phyloP scores from a whole-genome alignment of 768 basidiomycete genomes.

The Megacollybia marginata region DNA sequence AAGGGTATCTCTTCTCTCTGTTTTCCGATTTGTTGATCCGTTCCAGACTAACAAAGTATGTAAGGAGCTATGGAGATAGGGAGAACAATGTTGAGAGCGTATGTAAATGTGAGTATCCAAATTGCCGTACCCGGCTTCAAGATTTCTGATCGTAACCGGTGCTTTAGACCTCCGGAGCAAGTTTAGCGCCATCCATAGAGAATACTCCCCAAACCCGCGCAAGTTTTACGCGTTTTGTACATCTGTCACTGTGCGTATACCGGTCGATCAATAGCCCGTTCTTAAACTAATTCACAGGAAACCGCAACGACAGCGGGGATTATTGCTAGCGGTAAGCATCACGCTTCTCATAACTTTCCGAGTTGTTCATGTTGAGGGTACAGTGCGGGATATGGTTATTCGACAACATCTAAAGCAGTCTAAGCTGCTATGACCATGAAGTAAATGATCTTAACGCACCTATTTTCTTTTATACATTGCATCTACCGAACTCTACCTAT shows the following conservation, averaged over 20 bases:
- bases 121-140: not conserved
- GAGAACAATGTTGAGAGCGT: conserved; percentile 64
- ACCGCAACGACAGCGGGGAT: conserved; percentile 69
- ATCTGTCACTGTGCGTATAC: conserved; percentile 52
- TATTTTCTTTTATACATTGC: no score
- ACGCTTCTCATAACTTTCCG: not conserved
- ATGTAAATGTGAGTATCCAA: conserved; percentile 51
- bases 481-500: no score
- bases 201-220: conserved; percentile 65
- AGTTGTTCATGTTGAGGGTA: conserved; percentile 23
- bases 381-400: conserved; percentile 79
- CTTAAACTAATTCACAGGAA: conserved; percentile 32
- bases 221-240: conserved; percentile 78
- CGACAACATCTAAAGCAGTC: conserved; percentile 72
- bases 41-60: conserved; percentile 52
- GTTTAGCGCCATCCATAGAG: conserved; percentile 69
- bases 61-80: conserved; percentile 66
- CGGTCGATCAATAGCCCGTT: not conserved
- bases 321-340: conserved; percentile 59
- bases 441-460: no score
- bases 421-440: conserved; percentile 45
- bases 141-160: not conserved
- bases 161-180: conserved; percentile 56
- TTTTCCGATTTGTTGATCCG: not conserved
- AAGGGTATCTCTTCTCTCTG: conserved; percentile 5